Evolutionary conservation across 352 stramenopile genomes (phyloP), one percentile per base, ranked within the genome.

Genomic region (Phytophthora pinifolia): DNA sequence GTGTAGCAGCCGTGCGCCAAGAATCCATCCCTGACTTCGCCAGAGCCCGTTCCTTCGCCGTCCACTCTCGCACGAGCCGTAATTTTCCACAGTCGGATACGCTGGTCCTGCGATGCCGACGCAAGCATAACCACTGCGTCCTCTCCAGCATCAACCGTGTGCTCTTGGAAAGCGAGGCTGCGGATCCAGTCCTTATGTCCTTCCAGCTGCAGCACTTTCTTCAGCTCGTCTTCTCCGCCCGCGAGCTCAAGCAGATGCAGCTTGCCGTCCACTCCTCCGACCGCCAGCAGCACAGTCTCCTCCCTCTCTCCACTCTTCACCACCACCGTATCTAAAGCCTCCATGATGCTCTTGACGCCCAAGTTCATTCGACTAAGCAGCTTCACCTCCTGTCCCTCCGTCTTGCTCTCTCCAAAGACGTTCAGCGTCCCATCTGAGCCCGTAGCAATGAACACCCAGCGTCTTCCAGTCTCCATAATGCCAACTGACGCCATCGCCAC

Each of bases 181-280:
- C 76, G 78, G 38, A 92, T 71, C 83, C 83, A 92, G 9, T 71
- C 80, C 20, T 68, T 68, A 59, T 91, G 83, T 5, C 83, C 83
- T 46, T 80, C 66, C 18, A 89, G 54, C 27, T 67, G 52, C 35
- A 87, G 33, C 45, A 87, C 50, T 37, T 52, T 62, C 42, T 39
- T 60, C 9, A 88, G 18, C 5, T 18, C 25, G 0, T 41, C 39
- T 10, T 42, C 12, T 12, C 41, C 46, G 9, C 30, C 31, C 0
- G 69, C 47, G 13, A 91, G 34, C 39, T 87, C 76, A 35, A 83
- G 81, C 15, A 92, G 22, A 65, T 89, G 64, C 25, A 91, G 69
- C 41, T 86, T 83, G 45, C 60, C 54, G 37, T 92, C 80, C 29
- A 92, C 79, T n/a, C 83, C 80, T 10, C 80, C 83, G 1, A 76